These are phyloP conservation scores for Hypoxylon sp. DNA, from an alignment of 2,329 filamentous ascomycete species.

Conservation along the genomic window DNA sequence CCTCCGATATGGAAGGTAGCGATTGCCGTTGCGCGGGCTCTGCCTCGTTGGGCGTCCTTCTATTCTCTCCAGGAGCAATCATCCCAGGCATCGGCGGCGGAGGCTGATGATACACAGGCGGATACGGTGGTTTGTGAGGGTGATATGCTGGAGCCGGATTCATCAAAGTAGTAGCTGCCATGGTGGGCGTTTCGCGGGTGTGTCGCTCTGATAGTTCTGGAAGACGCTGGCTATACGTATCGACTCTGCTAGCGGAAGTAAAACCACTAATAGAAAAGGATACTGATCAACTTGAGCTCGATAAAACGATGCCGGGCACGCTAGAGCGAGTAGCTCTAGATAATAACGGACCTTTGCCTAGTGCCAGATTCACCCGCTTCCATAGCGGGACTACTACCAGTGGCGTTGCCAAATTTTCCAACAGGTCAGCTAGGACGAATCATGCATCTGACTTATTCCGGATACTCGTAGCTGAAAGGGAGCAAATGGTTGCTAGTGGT, in stretches of 20 bases:
- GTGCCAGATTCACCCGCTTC: constrained; percentile 49
- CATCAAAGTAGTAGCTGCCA: constrained; percentile 48
- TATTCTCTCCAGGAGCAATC: constrained; percentile 41
- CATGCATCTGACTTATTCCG: constrained; percentile 46
- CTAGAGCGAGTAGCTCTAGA: constrained; percentile 37
- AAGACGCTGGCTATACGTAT: constrained; percentile 42
- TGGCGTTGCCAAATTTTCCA: constrained; percentile 47
- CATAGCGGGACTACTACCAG: constrained; percentile 49
- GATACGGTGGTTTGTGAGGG: constrained; percentile 40
- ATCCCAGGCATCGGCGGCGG: constrained; percentile 42
- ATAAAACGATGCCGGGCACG: constrained; percentile 24
- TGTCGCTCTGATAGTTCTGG: constrained; percentile 39
- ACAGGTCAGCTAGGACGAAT: constrained; percentile 44
- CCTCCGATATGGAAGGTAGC: constrained; percentile 48
- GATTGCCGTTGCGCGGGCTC: constrained; percentile 44
- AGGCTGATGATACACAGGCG: constrained; percentile 42
- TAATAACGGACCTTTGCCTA: constrained; percentile 49
- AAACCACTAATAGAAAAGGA: constrained; percentile 43
- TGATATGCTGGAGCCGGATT: constrained; percentile 47
- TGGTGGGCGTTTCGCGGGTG: constrained; percentile 41
- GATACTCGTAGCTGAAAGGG: constrained; percentile 25
- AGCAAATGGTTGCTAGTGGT: constrained; percentile 25
- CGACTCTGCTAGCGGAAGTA: constrained; percentile 43
- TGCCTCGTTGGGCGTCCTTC: constrained; percentile 42
- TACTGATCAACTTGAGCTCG: constrained; percentile 40